phyloP scores from a whole-genome alignment of 1,284 basidiomycete species.

The Abortiporus biennis region DNA sequence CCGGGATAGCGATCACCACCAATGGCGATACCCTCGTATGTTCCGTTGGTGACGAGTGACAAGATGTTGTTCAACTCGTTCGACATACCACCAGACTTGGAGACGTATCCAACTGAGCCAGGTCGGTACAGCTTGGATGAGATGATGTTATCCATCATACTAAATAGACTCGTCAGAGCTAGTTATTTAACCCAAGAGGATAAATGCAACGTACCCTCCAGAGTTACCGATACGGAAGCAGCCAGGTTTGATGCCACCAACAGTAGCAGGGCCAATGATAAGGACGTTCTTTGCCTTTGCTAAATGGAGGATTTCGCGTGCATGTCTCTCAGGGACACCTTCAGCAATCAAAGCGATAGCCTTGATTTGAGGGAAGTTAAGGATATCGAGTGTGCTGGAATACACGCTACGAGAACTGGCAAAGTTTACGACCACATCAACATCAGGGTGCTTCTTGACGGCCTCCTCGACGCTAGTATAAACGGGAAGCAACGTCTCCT shows the following conservation, averaged over 20 bases:
- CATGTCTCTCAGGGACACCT: conserved; percentile 97
- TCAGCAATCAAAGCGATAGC: conserved; percentile 95
- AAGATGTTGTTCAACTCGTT: conserved; percentile 99
- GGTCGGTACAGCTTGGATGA: conserved; percentile 97
- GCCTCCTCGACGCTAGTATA: conserved; percentile 95
- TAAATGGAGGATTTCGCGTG: conserved; percentile 91
- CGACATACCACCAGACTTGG: conserved; percentile 99
- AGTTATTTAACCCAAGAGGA: conserved; percentile 4
- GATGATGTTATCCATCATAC: conserved; percentile 99
- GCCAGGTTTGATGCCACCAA: conserved; percentile 99
- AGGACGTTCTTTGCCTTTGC: conserved; percentile 85
- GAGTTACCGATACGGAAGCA: conserved; percentile 99
- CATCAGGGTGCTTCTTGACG: conserved; percentile 92
- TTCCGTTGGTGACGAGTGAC: conserved; percentile 95
- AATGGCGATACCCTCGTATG: conserved; percentile 99
- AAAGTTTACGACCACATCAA: conserved; percentile 98
- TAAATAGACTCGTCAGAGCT: conserved; percentile 21
- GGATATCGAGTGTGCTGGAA: conserved; percentile 88
- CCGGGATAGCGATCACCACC: conserved; percentile 99
- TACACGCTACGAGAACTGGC: conserved; percentile 94
- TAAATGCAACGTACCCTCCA: conserved; percentile 62
- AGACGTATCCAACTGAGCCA: conserved; percentile 97
- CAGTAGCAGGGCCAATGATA: conserved; percentile 97
- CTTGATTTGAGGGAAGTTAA: conserved; percentile 67
- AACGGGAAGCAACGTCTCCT: conserved; percentile 96